Percentiles rank a stretch among this genome's conserved stretches.
Conservation (phyloP, 1,284 basidiomycete genomes). For the Xanthoconium separans region DNA sequence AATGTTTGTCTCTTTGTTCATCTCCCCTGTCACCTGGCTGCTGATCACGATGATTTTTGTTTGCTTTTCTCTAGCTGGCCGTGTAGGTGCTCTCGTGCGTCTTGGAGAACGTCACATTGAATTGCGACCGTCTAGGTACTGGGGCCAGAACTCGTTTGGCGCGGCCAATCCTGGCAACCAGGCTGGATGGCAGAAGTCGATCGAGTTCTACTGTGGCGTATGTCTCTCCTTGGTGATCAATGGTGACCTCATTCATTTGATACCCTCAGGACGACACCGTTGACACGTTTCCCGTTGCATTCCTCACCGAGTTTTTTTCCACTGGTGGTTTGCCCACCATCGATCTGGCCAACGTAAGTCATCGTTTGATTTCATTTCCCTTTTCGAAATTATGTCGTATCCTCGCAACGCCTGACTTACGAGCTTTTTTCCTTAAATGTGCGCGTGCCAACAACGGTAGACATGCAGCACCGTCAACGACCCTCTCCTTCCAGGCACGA, state of each 20-base stretch:
- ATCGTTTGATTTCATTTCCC: background rate
- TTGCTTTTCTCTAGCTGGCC: slow-evolving; percentile 16
- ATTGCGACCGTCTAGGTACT: slow-evolving; percentile 17
- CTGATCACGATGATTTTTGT: background rate
- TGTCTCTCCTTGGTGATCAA: slow-evolving; percentile 7
- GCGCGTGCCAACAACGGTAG: slow-evolving; percentile 29
- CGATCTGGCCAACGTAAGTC: slow-evolving; percentile 56
- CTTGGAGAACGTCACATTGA: background rate
- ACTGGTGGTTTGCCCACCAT: slow-evolving; percentile 56
- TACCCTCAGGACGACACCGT: slow-evolving; percentile 15
- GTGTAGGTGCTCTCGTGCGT: slow-evolving; percentile 16
- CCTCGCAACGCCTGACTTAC: background rate
- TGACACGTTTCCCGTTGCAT: slow-evolving; percentile 54
- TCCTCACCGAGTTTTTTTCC: slow-evolving; percentile 56
- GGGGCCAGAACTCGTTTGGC: slow-evolving; percentile 33
- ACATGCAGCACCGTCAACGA: slow-evolving; percentile 46
- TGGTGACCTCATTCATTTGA: background rate
- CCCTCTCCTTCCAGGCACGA: slow-evolving; percentile 50
- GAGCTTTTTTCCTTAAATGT: background rate
- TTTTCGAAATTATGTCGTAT: background rate
- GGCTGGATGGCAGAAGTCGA: slow-evolving; percentile 28
- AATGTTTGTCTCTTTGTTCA: slow-evolving; percentile 17
- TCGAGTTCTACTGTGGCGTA: slow-evolving; percentile 28
- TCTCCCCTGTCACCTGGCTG: background rate
- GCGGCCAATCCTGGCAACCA: slow-evolving; percentile 13